Evolutionary conservation across 2,329 filamentous ascomycete species (phyloP).

Genomic region (Alternaria panax): DNA sequence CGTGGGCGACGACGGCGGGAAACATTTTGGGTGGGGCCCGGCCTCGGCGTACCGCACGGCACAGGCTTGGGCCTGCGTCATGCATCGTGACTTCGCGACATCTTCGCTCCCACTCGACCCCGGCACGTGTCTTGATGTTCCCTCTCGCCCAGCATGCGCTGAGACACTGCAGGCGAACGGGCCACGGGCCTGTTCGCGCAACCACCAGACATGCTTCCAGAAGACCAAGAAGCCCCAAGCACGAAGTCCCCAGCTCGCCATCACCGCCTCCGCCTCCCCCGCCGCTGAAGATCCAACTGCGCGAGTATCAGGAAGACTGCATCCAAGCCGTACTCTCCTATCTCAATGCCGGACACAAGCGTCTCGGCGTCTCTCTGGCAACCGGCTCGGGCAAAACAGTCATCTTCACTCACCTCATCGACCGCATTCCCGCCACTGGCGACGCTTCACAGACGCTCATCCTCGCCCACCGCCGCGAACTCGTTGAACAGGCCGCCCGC

Average conservation of each 20-base stretch:
- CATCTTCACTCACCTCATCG: constrained; percentile 94
- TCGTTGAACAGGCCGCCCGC: constrained; percentile 89
- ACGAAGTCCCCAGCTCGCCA: background rate
- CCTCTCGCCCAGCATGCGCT: constrained; percentile 41
- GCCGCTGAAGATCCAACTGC: constrained; percentile 64
- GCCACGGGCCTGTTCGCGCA: constrained; percentile 11
- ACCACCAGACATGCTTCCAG: constrained; percentile 30
- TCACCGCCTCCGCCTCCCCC: constrained; percentile 14
- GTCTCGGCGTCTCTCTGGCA: constrained; percentile 83
- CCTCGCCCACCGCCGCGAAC: constrained; percentile 87
- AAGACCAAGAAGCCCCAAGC: background rate
- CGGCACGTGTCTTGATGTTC: constrained; percentile 41
- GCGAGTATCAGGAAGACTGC: constrained; percentile 90
- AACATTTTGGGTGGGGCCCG: constrained; percentile 12
- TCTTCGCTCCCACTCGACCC: constrained; percentile 19
- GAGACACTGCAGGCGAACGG: constrained; percentile 27
- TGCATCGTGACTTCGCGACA: constrained; percentile 34
- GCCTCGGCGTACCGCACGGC: constrained; percentile 8
- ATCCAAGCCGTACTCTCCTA: constrained; percentile 80
- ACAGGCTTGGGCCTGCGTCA: constrained; percentile 15
- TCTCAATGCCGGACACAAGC: constrained; percentile 73
- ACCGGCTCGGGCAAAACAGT: constrained; percentile 93
- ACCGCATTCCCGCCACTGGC: constrained; percentile 69
- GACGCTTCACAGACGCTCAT: constrained; percentile 81
- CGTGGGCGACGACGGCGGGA: constrained; percentile 1